Conservation (phyloP, 75 land plant genomes). For the Pinus albicaulis region DNA sequence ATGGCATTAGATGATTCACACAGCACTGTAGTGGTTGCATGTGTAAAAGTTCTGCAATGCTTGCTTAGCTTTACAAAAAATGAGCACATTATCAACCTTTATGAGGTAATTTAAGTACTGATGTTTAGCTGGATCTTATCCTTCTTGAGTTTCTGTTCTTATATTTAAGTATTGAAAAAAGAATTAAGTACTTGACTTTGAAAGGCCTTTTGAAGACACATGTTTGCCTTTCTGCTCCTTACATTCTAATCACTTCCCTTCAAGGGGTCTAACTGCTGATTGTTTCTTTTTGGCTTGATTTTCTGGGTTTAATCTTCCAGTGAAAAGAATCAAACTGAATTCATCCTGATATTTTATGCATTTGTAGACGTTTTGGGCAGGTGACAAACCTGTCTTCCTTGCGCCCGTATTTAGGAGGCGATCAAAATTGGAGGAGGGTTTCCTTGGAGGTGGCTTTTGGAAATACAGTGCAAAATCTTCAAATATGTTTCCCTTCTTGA, state of each 20-base stretch:
- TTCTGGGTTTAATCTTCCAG: background rate
- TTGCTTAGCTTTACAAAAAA: constrained; percentile 68
- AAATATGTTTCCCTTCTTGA: constrained; percentile 55
- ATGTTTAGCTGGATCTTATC: background rate
- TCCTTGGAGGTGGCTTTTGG: constrained; percentile 90
- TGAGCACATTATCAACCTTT: constrained; percentile 54
- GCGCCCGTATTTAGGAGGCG: constrained; percentile 88
- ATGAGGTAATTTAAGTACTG: constrained; percentile 45
- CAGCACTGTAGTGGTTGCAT: constrained; percentile 72
- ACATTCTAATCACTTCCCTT: background rate
- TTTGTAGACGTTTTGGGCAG: constrained; percentile 48
- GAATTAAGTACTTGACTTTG: background rate
- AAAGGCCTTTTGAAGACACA: background rate
- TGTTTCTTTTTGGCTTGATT: background rate
- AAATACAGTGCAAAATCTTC: constrained; percentile 86
- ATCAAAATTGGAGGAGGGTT: constrained; percentile 70
- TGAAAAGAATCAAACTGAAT: background rate
- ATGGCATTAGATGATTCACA: constrained; percentile 94
- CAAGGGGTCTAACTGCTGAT: background rate
- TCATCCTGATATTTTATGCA: constrained; percentile 6
- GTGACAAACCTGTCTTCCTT: constrained; percentile 39
- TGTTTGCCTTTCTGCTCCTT: background rate
- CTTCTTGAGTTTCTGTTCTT: background rate
- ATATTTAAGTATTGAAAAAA: background rate
- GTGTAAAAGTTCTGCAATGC: constrained; percentile 74